Percentiles rank a stretch among this genome's conserved stretches.
phyloP scores from a whole-genome alignment of 208 protist species.

The Spongospora subterranea region DNA sequence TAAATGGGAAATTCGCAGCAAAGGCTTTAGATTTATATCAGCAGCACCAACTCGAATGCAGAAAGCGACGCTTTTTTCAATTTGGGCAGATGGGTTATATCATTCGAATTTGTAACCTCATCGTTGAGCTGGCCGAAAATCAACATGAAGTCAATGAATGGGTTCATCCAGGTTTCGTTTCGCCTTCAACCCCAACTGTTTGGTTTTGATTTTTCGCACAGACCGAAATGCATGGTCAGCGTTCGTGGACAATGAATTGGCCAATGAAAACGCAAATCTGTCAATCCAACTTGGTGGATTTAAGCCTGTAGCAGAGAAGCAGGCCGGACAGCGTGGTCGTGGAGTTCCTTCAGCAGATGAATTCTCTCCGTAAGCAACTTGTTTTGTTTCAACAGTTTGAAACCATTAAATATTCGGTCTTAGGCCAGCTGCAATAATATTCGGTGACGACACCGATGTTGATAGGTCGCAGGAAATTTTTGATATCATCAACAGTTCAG shows the following conservation, averaged over 20 bases:
- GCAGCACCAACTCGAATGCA: background rate
- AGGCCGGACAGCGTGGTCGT: background rate
- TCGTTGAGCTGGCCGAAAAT: background rate
- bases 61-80: background rate
- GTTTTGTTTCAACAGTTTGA: too few relatives aligned
- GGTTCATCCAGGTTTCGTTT: conserved; percentile 22
- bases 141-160: background rate
- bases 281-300: conserved; percentile 31
- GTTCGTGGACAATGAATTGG: background rate
- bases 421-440: background rate
- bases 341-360: background rate
- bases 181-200: background rate
- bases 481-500: background rate
- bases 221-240: background rate
- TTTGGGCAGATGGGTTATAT: conserved; percentile 22
- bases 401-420: too few relatives aligned
- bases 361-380: background rate
- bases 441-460: background rate
- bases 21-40: background rate
- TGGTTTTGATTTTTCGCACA: background rate
- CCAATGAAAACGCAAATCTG: background rate
- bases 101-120: conserved; percentile 17
- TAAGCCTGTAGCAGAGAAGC: background rate
- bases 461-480: background rate
- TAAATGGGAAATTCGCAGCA: background rate